Percentiles rank a stretch among this genome's conserved stretches.
phyloP scores from a whole-genome alignment of 805 yeast genomes.

The Pichia ethanolica region DNA sequence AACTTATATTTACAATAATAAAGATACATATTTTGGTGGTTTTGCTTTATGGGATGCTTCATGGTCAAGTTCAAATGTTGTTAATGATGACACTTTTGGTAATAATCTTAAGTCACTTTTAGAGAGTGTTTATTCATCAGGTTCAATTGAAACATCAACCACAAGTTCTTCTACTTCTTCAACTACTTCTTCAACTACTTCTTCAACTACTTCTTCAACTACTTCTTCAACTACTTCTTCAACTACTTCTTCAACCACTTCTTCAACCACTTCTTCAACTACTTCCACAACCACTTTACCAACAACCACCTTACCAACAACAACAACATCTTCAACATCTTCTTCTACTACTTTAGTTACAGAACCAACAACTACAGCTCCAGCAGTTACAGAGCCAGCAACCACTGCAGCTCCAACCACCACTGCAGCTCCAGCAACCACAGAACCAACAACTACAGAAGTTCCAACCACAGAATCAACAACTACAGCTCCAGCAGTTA shows the following conservation, averaged over 20 bases:
- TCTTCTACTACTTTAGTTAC: too few species aligned
- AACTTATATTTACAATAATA: constrained; percentile 21
- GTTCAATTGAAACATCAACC: constrained; percentile 4
- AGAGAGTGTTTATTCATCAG: constrained; percentile 4
- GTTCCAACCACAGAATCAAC: too few species aligned
- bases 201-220: constrained; percentile 9
- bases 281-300: constrained; percentile 5
- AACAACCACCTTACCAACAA: too few species aligned
- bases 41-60: constrained; percentile 82
- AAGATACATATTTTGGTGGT: constrained; percentile 49
- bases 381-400: too few species aligned
- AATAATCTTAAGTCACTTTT: constrained; percentile 10
- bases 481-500: too few species aligned
- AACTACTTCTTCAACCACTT: constrained; percentile 3
- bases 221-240: constrained; percentile 5
- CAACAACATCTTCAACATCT: too few species aligned
- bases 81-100: constrained; percentile 12
- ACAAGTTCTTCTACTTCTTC: constrained; percentile 3
- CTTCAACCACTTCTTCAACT: constrained; percentile 22
- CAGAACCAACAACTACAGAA: too few species aligned
- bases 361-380: too few species aligned
- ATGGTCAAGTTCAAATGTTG: constrained; percentile 11
- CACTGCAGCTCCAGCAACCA: too few species aligned
- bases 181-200: not conserved
- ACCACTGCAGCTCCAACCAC: too few species aligned